phyloP scores from a whole-genome alignment of 495 filamentous ascomycete genomes.

The Penicilliopsis zonata region DNA sequence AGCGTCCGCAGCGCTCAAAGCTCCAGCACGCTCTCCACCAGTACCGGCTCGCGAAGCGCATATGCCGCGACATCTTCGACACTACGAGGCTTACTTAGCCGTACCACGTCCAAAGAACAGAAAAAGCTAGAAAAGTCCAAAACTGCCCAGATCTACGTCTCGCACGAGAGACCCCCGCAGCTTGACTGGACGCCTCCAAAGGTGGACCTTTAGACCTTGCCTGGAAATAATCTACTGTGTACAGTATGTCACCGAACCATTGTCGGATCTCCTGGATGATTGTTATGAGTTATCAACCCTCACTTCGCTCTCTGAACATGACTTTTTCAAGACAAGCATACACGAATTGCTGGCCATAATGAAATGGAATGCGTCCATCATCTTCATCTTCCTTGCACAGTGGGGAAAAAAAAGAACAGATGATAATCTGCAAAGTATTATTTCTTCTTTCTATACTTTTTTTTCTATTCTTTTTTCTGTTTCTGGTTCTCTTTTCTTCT shows the following conservation, averaged over 20 bases:
- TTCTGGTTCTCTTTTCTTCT: neutral
- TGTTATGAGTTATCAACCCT: no score
- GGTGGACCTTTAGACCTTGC: no score
- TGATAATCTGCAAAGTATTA: no score
- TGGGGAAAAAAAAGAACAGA: no score
- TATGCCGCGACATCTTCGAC: conserved; percentile 31
- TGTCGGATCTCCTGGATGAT: no score
- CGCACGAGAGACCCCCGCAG: conserved; percentile 23
- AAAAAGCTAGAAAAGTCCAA: conserved; percentile 20
- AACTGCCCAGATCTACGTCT: conserved; percentile 18
- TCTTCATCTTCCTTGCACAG: no score
- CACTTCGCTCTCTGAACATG: no score
- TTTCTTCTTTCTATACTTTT: neutral
- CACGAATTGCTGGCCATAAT: no score
- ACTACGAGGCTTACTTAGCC: conserved; percentile 24
- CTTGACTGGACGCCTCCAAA: conserved; percentile 33
- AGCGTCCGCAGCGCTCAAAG: conserved; percentile 32
- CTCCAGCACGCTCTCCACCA: conserved; percentile 29
- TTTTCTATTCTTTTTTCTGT: conserved; percentile 1
- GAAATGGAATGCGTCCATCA: no score
- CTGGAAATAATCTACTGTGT: no score
- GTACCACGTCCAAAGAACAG: conserved; percentile 19
- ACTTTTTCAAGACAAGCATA: no score
- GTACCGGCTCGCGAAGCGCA: conserved; percentile 26
- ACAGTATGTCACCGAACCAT: no score